These are phyloP conservation scores for Nicotiana benthamiana DNA, from an alignment of 257 asterid genomes.

Conservation along the genomic window DNA sequence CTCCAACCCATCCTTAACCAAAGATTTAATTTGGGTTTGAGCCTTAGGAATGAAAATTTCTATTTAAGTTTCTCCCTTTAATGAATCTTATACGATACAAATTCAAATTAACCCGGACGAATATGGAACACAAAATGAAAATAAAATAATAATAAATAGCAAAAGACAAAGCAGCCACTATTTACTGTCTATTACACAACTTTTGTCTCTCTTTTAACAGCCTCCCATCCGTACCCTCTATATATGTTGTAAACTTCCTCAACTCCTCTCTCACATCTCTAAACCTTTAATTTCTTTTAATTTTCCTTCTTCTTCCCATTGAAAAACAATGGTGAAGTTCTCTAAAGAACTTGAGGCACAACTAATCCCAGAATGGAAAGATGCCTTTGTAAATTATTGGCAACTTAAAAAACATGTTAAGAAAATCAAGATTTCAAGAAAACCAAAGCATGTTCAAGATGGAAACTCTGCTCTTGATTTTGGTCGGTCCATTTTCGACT, in stretches of 20 bases:
- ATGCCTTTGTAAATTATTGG: conserved; percentile 79
- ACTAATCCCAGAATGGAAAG: conserved; percentile 84
- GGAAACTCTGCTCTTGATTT: conserved; percentile 16
- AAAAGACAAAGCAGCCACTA: background rate
- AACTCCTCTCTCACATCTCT: conserved; percentile 9
- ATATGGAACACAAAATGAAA: too few species aligned
- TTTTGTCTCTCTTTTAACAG: conserved; percentile 1
- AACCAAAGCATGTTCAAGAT: conserved; percentile 23
- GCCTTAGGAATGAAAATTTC: too few species aligned
- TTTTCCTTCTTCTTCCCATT: background rate
- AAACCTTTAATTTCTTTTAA: background rate
- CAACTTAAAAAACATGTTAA: conserved; percentile 68
- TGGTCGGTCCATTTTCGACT: conserved; percentile 55
- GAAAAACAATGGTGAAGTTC: conserved; percentile 62
- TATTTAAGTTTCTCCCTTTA: too few species aligned
- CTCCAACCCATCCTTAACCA: too few species aligned
- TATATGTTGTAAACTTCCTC: conserved; percentile 20
- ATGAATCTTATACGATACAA: too few species aligned
- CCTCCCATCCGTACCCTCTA: conserved; percentile 18
- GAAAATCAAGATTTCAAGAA: conserved; percentile 45
- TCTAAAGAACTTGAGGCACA: conserved; percentile 82
- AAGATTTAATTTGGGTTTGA: too few species aligned
- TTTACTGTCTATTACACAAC: background rate
- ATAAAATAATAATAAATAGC: background rate
- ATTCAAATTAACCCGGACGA: too few species aligned